A percentile compares a stretch with the other conserved stretches of the same genome.
Evolutionary conservation across 1,284 basidiomycete genomes (phyloP).

Genomic region (Microbotryomycetes sp.): DNA sequence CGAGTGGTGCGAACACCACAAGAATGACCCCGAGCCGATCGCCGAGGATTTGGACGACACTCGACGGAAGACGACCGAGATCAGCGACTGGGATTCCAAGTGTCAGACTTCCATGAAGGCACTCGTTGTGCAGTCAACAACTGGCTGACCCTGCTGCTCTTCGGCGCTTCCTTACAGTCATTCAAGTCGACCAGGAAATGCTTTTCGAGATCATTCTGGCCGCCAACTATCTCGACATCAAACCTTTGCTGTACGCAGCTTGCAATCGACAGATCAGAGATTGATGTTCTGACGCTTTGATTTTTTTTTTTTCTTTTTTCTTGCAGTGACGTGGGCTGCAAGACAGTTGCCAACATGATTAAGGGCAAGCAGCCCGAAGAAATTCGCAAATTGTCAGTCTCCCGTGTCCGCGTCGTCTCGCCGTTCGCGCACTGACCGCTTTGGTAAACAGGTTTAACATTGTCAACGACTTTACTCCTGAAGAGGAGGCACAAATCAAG

Average conservation of each 20-base stretch:
- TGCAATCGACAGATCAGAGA: not conserved
- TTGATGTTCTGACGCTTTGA: not conserved
- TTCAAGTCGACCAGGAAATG: slow-evolving; percentile 51
- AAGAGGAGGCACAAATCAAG: slow-evolving; percentile 98
- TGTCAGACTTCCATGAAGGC: slow-evolving; percentile 45
- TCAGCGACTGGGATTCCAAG: slow-evolving; percentile 98
- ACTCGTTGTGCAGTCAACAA: not conserved
- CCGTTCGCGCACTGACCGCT: too few relatives aligned
- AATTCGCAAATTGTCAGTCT: slow-evolving; percentile 76
- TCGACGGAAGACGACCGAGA: slow-evolving; percentile 95
- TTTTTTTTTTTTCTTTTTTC: too few relatives aligned
- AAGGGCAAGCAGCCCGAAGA: slow-evolving; percentile 90
- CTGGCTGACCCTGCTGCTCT: not conserved
- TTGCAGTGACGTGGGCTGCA: slow-evolving; percentile 91
- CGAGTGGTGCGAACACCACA: slow-evolving; percentile 99
- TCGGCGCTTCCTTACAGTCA: slow-evolving; percentile 21
- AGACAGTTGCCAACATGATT: slow-evolving; percentile 99
- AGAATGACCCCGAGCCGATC: slow-evolving; percentile 82
- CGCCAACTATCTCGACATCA: slow-evolving; percentile 99
- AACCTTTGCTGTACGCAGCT: slow-evolving; percentile 76
- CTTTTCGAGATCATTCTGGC: slow-evolving; percentile 97
- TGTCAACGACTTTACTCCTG: slow-evolving; percentile 94
- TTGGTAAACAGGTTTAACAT: slow-evolving; percentile 32
- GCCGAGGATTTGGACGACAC: slow-evolving; percentile 76
- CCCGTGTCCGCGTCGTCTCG: not conserved